These are phyloP conservation scores for Boletus insuetus DNA, from an alignment of 768 basidiomycete species.

Conservation along the genomic window DNA sequence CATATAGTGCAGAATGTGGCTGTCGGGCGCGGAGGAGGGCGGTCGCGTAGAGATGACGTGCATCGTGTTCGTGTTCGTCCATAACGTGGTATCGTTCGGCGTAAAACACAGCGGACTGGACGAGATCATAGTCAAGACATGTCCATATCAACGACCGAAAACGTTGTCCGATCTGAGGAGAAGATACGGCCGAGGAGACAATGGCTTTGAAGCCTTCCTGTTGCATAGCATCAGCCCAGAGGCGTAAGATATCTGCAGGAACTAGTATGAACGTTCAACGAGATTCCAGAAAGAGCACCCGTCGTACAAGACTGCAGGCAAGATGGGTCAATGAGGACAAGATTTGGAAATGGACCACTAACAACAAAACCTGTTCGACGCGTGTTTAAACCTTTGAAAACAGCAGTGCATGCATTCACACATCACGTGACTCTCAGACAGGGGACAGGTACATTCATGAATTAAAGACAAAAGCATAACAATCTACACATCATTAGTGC, in stretches of 20 bases:
- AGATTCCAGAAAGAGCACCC: constrained; percentile 4
- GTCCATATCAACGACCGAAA: constrained; percentile 77
- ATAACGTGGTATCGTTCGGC: constrained; percentile 80
- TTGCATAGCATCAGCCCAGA: constrained; percentile 50
- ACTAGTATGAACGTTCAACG: constrained; percentile 16
- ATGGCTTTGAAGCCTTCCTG: constrained; percentile 42
- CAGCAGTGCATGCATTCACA: constrained; percentile 8
- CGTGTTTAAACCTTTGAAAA: constrained; percentile 22
- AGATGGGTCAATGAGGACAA: constrained; percentile 8
- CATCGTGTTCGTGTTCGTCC: constrained; percentile 70
- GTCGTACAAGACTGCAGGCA: constrained; percentile 9
- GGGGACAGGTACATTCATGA: background rate
- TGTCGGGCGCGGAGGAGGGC: constrained; percentile 68
- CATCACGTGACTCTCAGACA: constrained; percentile 30
- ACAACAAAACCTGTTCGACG: constrained; percentile 15
- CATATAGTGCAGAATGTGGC: constrained; percentile 68
- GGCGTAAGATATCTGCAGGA: constrained; percentile 28
- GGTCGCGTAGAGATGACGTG: constrained; percentile 82
- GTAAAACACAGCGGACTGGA: constrained; percentile 82
- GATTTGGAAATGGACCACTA: constrained; percentile 21
- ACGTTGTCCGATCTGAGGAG: constrained; percentile 61
- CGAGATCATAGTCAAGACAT: constrained; percentile 78
- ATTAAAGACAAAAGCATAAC: background rate
- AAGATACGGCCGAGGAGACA: constrained; percentile 38
- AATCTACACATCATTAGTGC: constrained; percentile 44